Conservation (phyloP, 306 rosid species). For the Aeschynomene evenia region DNA sequence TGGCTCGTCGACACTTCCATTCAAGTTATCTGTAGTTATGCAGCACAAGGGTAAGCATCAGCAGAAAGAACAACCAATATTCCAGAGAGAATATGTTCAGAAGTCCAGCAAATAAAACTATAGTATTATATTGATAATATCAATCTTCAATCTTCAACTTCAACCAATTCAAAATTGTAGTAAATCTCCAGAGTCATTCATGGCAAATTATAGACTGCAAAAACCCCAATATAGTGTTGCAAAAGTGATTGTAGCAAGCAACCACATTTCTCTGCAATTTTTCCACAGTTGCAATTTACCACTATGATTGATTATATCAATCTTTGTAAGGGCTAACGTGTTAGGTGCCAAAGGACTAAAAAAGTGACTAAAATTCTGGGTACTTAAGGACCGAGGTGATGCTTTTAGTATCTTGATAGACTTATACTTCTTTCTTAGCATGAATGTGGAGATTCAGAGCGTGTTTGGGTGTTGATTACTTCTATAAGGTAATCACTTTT, state of each 20-base stretch:
- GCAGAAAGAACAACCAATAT: constrained; percentile 8
- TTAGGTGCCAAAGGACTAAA: too few species aligned
- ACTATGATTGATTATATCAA: neutral
- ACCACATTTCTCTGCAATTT: too few species aligned
- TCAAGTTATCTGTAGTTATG: constrained; percentile 54
- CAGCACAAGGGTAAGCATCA: constrained; percentile 17
- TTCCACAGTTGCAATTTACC: too few species aligned
- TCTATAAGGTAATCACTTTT: too few species aligned
- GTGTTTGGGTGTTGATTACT: too few species aligned
- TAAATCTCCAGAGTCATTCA: neutral
- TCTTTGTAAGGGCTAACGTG: too few species aligned
- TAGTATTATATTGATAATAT: neutral
- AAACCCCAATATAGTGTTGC: neutral
- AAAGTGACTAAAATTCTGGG: neutral
- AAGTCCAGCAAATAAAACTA: neutral
- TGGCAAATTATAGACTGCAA: neutral
- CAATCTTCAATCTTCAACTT: too few species aligned
- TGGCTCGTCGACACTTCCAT: constrained; percentile 81
- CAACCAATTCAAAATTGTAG: neutral
- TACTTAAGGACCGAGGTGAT: neutral
- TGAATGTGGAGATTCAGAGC: neutral
- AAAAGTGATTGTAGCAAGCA: too few species aligned
- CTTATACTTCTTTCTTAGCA: neutral
- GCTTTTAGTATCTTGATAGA: neutral
- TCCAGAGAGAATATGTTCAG: neutral